Evolutionary conservation across 495 filamentous ascomycete genomes (phyloP).

Genomic region (Penicillium taxi): DNA sequence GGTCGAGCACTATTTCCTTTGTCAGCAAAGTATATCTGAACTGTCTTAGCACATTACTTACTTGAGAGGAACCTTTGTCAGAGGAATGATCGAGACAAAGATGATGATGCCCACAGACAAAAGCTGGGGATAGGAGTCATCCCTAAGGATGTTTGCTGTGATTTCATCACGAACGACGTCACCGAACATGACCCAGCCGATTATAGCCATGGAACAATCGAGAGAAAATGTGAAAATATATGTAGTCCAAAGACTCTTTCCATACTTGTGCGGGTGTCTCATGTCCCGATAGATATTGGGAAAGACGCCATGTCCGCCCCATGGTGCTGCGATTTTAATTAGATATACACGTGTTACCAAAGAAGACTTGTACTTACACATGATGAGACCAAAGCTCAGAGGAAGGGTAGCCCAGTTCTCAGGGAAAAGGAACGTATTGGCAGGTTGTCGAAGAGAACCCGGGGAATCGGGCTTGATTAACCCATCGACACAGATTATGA

Average conservation of each 20-base stretch:
- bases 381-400: conserved; percentile 88
- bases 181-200: conserved; percentile 90
- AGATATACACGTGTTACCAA: conserved; percentile 1
- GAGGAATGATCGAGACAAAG: conserved; percentile 84
- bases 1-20: conserved; percentile 60
- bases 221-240: conserved; percentile 84
- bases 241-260: conserved; percentile 65
- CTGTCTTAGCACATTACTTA: conserved; percentile 25
- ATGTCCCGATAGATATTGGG: conserved; percentile 98
- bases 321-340: conserved; percentile 50
- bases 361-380: conserved; percentile 48
- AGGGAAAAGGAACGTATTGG: conserved; percentile 65
- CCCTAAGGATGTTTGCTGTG: conserved; percentile 75
- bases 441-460: conserved; percentile 80
- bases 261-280: conserved; percentile 86
- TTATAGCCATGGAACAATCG: conserved; percentile 71
- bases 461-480: conserved; percentile 71
- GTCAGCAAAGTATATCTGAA: conserved; percentile 10
- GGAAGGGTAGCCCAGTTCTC: conserved; percentile 82
- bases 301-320: conserved; percentile 93
- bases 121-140: conserved; percentile 63
- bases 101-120: conserved; percentile 70
- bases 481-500: conserved; percentile 76
- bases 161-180: conserved; percentile 77
- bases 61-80: conserved; percentile 93